phyloP scores from a whole-genome alignment of 129 eudicot genomes.

The Tagetes erecta region DNA sequence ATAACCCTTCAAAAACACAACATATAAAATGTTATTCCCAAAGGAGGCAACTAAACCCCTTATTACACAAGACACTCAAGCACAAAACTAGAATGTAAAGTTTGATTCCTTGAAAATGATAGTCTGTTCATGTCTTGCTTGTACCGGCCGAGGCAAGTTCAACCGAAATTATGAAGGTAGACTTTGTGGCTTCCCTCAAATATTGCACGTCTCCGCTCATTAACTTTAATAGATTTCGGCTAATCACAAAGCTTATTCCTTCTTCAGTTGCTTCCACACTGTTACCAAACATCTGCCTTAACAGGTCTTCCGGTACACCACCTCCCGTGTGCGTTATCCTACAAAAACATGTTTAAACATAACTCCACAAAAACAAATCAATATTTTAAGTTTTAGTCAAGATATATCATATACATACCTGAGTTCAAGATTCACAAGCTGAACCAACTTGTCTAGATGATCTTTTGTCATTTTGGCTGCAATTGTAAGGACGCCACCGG shows the following conservation, averaged over 20 bases:
- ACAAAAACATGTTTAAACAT: not conserved
- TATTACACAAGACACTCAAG: conserved; percentile 28
- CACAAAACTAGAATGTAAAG: conserved; percentile 1
- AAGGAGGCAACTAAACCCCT: conserved; percentile 19
- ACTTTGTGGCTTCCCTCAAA: conserved; percentile 66
- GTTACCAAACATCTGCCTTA: conserved; percentile 82
- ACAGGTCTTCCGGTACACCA: conserved; percentile 71
- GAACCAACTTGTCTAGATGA: conserved; percentile 62
- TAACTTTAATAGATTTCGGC: conserved; percentile 80
- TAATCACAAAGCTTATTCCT: conserved; percentile 74
- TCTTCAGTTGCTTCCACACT: conserved; percentile 66
- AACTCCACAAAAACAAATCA: not conserved
- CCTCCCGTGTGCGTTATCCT: conserved; percentile 92
- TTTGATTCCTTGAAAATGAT: not conserved
- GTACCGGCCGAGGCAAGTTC: conserved; percentile 72
- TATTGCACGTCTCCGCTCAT: conserved; percentile 97
- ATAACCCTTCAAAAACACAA: conserved; percentile 6
- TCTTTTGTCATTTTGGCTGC: conserved; percentile 59
- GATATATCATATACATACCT: conserved; percentile 42
- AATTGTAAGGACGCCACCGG: conserved; percentile 66
- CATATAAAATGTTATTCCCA: conserved; percentile 27
- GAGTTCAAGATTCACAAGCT: conserved; percentile 80
- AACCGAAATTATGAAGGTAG: conserved; percentile 77
- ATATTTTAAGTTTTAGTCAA: not conserved
- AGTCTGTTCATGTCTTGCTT: conserved; percentile 20